Conservation (phyloP, 768 basidiomycete species). For the Tylopilus vinaceipallidus region DNA sequence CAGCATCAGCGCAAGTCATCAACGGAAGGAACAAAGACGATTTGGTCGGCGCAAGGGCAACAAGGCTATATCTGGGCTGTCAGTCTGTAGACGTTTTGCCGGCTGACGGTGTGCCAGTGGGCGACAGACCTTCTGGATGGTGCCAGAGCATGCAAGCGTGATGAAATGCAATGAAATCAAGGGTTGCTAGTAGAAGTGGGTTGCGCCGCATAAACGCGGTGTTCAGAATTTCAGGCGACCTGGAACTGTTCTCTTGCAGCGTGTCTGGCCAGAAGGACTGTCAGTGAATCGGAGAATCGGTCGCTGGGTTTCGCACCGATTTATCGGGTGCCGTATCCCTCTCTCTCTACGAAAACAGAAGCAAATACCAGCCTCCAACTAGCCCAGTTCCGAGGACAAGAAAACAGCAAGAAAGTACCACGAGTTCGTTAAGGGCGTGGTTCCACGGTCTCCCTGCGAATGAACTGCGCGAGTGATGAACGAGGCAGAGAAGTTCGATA, state of each 20-base stretch:
- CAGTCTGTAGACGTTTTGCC: background rate
- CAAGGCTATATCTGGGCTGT: background rate
- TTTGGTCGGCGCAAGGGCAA: too few relatives aligned
- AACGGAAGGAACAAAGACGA: slow-evolving; percentile 2
- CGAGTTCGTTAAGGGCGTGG: slow-evolving; percentile 2
- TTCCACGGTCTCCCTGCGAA: slow-evolving; percentile 13
- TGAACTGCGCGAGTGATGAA: slow-evolving; percentile 18
- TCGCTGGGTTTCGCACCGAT: slow-evolving; percentile 19
- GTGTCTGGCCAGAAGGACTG: slow-evolving; percentile 4
- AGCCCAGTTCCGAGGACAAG: slow-evolving; percentile 1
- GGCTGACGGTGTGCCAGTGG: too few relatives aligned
- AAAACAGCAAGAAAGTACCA: background rate
- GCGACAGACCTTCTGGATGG: slow-evolving; percentile 1
- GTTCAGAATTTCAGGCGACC: background rate
- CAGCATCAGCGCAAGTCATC: background rate
- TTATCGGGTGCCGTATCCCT: background rate
- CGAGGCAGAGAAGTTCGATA: slow-evolving; percentile 21
- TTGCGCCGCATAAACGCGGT: background rate
- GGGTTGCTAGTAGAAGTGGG: background rate
- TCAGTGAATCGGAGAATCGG: slow-evolving; percentile 20
- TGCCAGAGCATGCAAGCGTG: background rate
- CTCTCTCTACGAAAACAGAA: slow-evolving; percentile 17
- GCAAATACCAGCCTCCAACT: slow-evolving; percentile 14
- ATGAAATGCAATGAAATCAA: background rate
- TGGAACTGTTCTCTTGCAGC: background rate